Percentiles rank a stretch among this genome's conserved stretches.
Conservation (phyloP, 306 rosid species). For the Fagus sylvatica region DNA sequence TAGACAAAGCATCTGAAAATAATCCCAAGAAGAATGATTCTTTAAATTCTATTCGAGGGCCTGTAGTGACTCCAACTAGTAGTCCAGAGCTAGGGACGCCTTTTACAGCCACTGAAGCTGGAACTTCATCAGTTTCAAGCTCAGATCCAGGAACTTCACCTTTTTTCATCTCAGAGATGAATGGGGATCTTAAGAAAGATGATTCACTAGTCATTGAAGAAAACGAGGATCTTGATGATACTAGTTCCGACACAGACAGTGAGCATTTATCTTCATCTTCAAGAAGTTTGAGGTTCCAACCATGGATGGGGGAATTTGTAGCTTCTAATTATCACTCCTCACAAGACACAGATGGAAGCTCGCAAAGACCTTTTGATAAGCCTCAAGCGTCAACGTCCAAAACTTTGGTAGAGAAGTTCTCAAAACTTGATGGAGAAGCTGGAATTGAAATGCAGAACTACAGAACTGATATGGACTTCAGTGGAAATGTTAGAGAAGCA, state of each 20-base stretch:
- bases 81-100: slow-evolving; percentile 98
- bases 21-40: slow-evolving; percentile 45
- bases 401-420: slow-evolving; percentile 55
- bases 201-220: slow-evolving; percentile 52
- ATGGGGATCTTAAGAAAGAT: slow-evolving; percentile 65
- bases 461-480: slow-evolving; percentile 60
- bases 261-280: slow-evolving; percentile 74
- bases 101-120: slow-evolving; percentile 82
- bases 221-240: slow-evolving; percentile 59
- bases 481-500: slow-evolving; percentile 88
- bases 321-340: slow-evolving; percentile 53
- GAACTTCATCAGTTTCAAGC: slow-evolving; percentile 91
- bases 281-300: slow-evolving; percentile 80
- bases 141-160: slow-evolving; percentile 97
- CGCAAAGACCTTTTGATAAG: slow-evolving; percentile 48
- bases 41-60: slow-evolving; percentile 59
- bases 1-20: slow-evolving; percentile 53
- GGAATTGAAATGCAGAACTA: slow-evolving; percentile 54
- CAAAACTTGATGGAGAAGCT: slow-evolving; percentile 66
- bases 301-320: slow-evolving; percentile 73
- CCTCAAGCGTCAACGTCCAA: slow-evolving; percentile 59
- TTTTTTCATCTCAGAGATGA: slow-evolving; percentile 63
- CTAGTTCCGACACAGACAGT: slow-evolving; percentile 79
- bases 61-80: slow-evolving; percentile 85
- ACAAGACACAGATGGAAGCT: slow-evolving; percentile 44